Conservation (phyloP, 371 early-diverging fungal species). For the Mortierella polycephala region DNA sequence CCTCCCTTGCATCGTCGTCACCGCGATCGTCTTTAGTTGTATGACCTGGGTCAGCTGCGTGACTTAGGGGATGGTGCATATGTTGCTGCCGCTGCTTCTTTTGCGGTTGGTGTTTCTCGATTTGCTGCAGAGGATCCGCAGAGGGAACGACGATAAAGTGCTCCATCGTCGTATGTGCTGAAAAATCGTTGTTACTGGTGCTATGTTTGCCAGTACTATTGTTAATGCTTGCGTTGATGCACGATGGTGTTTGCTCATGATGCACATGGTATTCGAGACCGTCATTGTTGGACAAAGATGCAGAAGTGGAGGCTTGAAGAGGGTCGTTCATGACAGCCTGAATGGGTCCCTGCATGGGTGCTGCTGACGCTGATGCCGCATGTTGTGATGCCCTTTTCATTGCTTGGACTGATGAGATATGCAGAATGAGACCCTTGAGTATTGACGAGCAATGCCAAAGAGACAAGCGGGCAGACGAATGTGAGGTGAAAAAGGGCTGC, state of each 20-base stretch:
- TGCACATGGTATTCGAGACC: background rate
- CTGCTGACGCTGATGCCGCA: too few relatives aligned
- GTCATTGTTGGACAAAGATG: too few relatives aligned
- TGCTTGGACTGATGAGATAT: too few relatives aligned
- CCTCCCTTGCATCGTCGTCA: background rate
- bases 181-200: background rate
- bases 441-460: too few relatives aligned
- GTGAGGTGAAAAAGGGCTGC: too few relatives aligned
- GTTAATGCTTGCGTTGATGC: conserved; percentile 1
- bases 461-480: too few relatives aligned
- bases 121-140: conserved; percentile 1
- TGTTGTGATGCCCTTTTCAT: background rate
- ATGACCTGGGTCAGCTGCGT: conserved; percentile 13
- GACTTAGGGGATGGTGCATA: conserved; percentile 25
- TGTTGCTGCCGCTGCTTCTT: background rate
- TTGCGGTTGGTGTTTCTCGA: background rate
- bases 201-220: background rate
- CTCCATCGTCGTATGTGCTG: background rate
- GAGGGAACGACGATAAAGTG: background rate
- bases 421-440: too few relatives aligned
- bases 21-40: conserved; percentile 1
- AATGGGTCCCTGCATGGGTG: too few relatives aligned
- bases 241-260: too few relatives aligned
- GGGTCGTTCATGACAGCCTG: conserved; percentile 4
- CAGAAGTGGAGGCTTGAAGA: conserved; percentile 2